These are phyloP conservation scores for Leishmania tarentolae DNA, from an alignment of 208 protist species.

Conservation along the genomic window DNA sequence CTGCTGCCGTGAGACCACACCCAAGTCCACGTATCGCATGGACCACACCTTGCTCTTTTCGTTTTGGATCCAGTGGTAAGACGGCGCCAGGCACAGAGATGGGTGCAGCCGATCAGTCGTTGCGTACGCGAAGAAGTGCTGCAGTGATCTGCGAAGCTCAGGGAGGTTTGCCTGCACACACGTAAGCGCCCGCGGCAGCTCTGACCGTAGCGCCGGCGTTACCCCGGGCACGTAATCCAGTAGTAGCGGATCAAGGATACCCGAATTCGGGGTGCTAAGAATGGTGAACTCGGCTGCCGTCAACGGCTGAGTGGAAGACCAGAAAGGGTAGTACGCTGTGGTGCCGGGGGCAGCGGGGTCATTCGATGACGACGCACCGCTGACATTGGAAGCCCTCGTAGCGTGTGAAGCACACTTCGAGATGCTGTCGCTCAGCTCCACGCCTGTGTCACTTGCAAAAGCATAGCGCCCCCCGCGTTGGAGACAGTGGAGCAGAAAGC, in stretches of 20 bases:
- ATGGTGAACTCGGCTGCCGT: conserved; percentile 85
- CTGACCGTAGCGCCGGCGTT: conserved; percentile 23
- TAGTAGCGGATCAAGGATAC: conserved; percentile 46
- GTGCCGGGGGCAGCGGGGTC: neutral
- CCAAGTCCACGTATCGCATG: conserved; percentile 84
- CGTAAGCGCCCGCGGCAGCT: conserved; percentile 5
- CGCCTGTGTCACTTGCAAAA: conserved; percentile 10
- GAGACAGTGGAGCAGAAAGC: conserved; percentile 3
- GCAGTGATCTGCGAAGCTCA: neutral
- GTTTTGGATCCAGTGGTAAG: conserved; percentile 74
- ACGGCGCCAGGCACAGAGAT: conserved; percentile 67
- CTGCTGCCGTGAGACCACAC: conserved; percentile 26
- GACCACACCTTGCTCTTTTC: conserved; percentile 66
- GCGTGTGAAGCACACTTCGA: neutral
- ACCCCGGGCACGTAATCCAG: conserved; percentile 51
- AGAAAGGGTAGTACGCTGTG: conserved; percentile 28
- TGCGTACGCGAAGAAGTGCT: conserved; percentile 25
- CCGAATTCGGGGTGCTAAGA: conserved; percentile 46
- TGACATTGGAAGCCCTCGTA: neutral
- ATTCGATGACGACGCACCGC: neutral
- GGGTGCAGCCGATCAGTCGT: conserved; percentile 45
- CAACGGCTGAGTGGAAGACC: conserved; percentile 41
- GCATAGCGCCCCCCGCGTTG: conserved; percentile 7
- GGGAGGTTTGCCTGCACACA: neutral
- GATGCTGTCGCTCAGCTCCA: neutral